Evolutionary conservation across 2,329 filamentous ascomycete genomes (phyloP).

Genomic region (Blastomyces silverae): DNA sequence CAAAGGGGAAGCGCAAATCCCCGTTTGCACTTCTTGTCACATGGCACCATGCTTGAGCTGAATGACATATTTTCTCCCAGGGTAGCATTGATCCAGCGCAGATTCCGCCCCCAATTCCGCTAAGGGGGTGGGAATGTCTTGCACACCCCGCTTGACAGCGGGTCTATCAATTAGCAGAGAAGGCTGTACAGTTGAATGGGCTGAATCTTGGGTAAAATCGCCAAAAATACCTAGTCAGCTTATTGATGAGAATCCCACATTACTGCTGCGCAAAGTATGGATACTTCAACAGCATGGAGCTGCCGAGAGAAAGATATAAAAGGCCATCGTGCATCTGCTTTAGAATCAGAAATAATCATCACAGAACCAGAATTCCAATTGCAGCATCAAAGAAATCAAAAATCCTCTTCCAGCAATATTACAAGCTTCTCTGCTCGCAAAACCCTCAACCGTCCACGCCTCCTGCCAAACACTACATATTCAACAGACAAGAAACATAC

Average conservation of each 20-base stretch:
- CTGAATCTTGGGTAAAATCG: not conserved
- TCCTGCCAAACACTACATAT: not conserved
- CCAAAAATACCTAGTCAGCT: not conserved
- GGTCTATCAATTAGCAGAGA: not conserved
- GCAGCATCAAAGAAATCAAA: not conserved
- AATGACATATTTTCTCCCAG: not conserved
- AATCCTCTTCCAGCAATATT: not conserved
- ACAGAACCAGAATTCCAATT: slow-evolving; percentile 2
- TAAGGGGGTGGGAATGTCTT: not conserved
- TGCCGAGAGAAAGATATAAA: slow-evolving; percentile 5
- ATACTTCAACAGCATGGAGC: not conserved
- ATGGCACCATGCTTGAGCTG: not conserved
- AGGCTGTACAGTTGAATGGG: not conserved
- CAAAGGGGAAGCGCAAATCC: not conserved
- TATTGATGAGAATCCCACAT: not conserved
- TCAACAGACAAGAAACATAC: not conserved
- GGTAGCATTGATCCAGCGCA: not conserved
- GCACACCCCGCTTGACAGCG: not conserved
- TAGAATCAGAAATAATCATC: slow-evolving; percentile 2
- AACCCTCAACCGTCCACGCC: not conserved
- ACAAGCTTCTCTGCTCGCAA: not conserved
- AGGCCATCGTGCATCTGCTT: not conserved
- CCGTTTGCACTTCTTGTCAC: not conserved
- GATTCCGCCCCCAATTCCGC: not conserved
- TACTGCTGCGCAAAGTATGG: not conserved